Evolutionary conservation across 164 flowering plant species (phyloP).

Genomic region (Nymphaea thermarum): DNA sequence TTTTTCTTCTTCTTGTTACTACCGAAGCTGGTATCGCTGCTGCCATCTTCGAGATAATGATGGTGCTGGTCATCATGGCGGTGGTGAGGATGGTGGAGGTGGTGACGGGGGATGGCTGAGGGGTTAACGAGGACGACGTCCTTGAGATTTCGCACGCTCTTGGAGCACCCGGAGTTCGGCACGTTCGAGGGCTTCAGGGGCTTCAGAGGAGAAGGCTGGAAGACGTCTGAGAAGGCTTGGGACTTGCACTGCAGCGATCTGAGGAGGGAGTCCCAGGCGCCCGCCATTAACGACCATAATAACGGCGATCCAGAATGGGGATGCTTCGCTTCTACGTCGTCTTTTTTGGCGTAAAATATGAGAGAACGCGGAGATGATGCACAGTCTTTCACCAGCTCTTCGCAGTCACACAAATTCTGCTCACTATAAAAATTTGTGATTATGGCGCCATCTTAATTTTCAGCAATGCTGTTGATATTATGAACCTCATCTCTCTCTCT

Average conservation of each 20-base stretch:
- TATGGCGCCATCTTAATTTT: neutral
- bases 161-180: constrained; percentile 49
- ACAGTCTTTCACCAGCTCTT: too few relatives aligned
- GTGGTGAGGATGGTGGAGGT: neutral
- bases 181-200: constrained; percentile 16
- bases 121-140: constrained; percentile 46
- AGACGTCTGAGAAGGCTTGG: constrained; percentile 63
- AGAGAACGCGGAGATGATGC: neutral
- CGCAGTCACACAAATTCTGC: too few relatives aligned
- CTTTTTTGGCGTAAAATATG: neutral
- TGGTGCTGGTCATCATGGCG: neutral
- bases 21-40: constrained; percentile 3
- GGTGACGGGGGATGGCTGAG: constrained; percentile 7
- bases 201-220: constrained; percentile 22
- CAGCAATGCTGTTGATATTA: too few relatives aligned
- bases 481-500: neutral
- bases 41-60: constrained; percentile 7
- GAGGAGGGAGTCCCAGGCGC: constrained; percentile 45
- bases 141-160: constrained; percentile 52
- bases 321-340: neutral
- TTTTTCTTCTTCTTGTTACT: neutral
- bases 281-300: constrained; percentile 42
- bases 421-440: neutral
- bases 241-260: constrained; percentile 86
- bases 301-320: neutral